These are phyloP conservation scores for Ceratobasidium sp. DNA, from an alignment of 1,284 basidiomycete genomes.

Conservation along the genomic window DNA sequence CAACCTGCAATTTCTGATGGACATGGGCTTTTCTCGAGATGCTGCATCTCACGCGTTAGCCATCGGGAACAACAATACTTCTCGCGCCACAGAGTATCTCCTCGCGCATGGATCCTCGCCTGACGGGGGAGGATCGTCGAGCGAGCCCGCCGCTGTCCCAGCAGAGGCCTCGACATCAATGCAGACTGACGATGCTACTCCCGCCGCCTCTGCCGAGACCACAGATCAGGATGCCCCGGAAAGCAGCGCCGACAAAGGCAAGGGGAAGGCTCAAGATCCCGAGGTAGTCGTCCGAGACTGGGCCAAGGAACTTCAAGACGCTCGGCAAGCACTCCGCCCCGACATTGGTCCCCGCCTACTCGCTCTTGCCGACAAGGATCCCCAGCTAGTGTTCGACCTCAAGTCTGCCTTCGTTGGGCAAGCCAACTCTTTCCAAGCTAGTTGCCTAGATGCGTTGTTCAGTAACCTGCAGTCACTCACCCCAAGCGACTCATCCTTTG, in stretches of 20 bases:
- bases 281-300: conserved; percentile 53
- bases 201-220: conserved; percentile 47
- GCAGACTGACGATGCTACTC: conserved; percentile 50
- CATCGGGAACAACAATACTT: conserved; percentile 89
- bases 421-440: conserved; percentile 67
- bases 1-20: conserved; percentile 83
- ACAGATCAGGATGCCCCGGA: conserved; percentile 41
- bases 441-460: conserved; percentile 72
- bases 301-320: conserved; percentile 67
- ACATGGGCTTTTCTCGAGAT: conserved; percentile 95
- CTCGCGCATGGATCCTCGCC: conserved; percentile 85
- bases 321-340: conserved; percentile 73
- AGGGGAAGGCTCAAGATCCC: conserved; percentile 52
- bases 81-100: conserved; percentile 88
- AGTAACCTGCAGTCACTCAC: conserved; percentile 79
- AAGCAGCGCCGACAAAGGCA: conserved; percentile 28
- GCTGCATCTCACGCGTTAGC: conserved; percentile 86
- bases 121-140: conserved; percentile 51
- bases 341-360: conserved; percentile 77
- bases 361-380: conserved; percentile 85
- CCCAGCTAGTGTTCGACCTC: conserved; percentile 90
- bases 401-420: conserved; percentile 80
- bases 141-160: conserved; percentile 57
- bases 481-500: conserved; percentile 74
- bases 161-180: conserved; percentile 44